These are phyloP conservation scores for Fusarium chuoi DNA, from an alignment of 2,329 filamentous ascomycete species.

Conservation along the genomic window DNA sequence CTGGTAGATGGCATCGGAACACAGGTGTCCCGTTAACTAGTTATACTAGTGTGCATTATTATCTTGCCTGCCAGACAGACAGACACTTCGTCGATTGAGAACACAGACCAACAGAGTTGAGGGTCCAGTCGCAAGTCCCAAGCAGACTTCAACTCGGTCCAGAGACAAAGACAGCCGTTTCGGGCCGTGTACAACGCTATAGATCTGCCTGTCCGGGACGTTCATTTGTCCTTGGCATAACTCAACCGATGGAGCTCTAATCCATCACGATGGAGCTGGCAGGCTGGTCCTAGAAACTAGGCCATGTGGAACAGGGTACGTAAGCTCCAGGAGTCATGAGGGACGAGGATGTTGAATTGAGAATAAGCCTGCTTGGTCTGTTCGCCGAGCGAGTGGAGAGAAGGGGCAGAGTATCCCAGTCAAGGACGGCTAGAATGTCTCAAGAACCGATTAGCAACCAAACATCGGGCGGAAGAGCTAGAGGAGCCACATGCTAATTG, in stretches of 20 bases:
- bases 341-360: constrained; percentile 36
- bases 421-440: constrained; percentile 43
- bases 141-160: background rate
- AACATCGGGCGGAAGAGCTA: constrained; percentile 27
- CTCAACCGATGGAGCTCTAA: constrained; percentile 10
- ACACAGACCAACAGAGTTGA: background rate
- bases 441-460: constrained; percentile 42
- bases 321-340: constrained; percentile 37
- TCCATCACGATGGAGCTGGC: constrained; percentile 22
- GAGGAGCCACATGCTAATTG: constrained; percentile 20
- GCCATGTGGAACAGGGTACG: constrained; percentile 41
- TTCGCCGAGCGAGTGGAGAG: constrained; percentile 34
- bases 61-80: background rate
- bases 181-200: background rate
- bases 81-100: constrained; percentile 8
- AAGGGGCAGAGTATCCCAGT: constrained; percentile 31
- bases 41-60: constrained; percentile 24
- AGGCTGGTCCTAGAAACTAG: constrained; percentile 27
- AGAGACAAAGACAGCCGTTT: constrained; percentile 1
- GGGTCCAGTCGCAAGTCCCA: background rate
- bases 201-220: background rate
- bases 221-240: background rate
- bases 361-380: constrained; percentile 24
- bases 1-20: constrained; percentile 21
- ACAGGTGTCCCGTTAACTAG: constrained; percentile 9